Evolutionary conservation across 192 early-diverging fungal species (phyloP).

Genomic region (Bifiguratus adelaidae): DNA sequence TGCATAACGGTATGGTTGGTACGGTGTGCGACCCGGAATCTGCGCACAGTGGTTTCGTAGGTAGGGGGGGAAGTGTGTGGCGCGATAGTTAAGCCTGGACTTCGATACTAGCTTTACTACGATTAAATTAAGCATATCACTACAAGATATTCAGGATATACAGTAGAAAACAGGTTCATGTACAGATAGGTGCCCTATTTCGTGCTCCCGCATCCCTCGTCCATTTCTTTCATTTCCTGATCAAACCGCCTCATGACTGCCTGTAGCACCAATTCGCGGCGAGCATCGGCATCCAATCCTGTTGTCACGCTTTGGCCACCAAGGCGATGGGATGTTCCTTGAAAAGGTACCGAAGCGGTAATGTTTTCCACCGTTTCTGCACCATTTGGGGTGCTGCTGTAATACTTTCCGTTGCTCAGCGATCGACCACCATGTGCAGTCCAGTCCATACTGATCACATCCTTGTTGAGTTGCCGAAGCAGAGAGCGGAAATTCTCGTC

Average conservation of each 20-base stretch:
- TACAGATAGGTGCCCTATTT: not conserved
- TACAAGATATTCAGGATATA: too few relatives aligned
- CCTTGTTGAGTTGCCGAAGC: constrained; percentile 61
- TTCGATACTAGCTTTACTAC: too few relatives aligned
- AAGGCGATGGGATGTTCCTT: constrained; percentile 52
- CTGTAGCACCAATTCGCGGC: constrained; percentile 37
- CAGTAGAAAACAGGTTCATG: too few relatives aligned
- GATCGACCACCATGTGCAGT: constrained; percentile 20
- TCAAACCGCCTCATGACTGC: constrained; percentile 49
- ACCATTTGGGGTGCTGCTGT: constrained; percentile 23
- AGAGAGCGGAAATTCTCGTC: constrained; percentile 63
- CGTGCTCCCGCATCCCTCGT: constrained; percentile 31
- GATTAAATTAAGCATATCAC: too few relatives aligned
- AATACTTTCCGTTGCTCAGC: constrained; percentile 23
- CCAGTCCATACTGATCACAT: constrained; percentile 40
- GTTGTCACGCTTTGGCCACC: not conserved
- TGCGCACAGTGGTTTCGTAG: too few relatives aligned
- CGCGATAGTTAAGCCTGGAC: too few relatives aligned
- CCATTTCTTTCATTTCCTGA: constrained; percentile 54
- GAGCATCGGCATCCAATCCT: not conserved
- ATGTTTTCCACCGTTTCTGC: constrained; percentile 21
- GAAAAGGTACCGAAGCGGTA: constrained; percentile 23
- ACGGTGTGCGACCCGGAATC: too few relatives aligned
- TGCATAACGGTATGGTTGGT: too few relatives aligned
- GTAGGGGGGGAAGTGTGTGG: too few relatives aligned